Evolutionary conservation across 2,329 filamentous ascomycete genomes (phyloP), one percentile per base, ranked within the genome.

Genomic region (Arthrobotrys sphaeroides): DNA sequence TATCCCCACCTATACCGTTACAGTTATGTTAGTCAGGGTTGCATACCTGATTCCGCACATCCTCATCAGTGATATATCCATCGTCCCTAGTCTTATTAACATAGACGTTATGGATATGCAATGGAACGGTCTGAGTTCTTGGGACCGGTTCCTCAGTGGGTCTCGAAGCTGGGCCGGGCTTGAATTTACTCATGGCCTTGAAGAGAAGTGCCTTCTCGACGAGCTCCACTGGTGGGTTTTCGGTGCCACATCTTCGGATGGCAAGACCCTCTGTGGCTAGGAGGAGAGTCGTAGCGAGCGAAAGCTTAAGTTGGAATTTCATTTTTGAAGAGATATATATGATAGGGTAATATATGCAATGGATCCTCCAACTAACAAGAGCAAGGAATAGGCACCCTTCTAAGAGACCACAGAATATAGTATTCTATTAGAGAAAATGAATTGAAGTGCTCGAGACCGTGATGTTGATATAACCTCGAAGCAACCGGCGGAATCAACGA

Each of bases 71-170:
- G 22, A 69, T 53, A 40, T 69, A 69, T 1, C 36, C 66, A 2
- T 59, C 31, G 26, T 45, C 43, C 12, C 28, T 31, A 0, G 53
- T 69, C 18, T 61, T 1, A 18, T 43, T 62, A 1, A 36, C 12
- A 16, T 61, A 69, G 12, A 69, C 42, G 13, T 69, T 69, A 38
- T 69, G 66, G 16, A 69, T 61, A 36, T 69, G 66, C 20, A 69
- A 5, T 6, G 59, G 59, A 12, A 69, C 33, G 6, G 20, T 24
- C 22, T 49, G 38, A 2, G 10, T 42, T 42, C 51, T 47, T 31
- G 61, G 45, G 33, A 18, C 13, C 2, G 26, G 26, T 12, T 55
- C 51, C 28, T 45, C 53, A 22, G 16, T 12, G 12, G 22, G 20
- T 13, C 16, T 42, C 10, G 36, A 49, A 3, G 28, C 26, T 16